Base-by-base conservation (phyloP, 1,284 basidiomycete genomes). In the Moesziomyces sp. region DNA sequence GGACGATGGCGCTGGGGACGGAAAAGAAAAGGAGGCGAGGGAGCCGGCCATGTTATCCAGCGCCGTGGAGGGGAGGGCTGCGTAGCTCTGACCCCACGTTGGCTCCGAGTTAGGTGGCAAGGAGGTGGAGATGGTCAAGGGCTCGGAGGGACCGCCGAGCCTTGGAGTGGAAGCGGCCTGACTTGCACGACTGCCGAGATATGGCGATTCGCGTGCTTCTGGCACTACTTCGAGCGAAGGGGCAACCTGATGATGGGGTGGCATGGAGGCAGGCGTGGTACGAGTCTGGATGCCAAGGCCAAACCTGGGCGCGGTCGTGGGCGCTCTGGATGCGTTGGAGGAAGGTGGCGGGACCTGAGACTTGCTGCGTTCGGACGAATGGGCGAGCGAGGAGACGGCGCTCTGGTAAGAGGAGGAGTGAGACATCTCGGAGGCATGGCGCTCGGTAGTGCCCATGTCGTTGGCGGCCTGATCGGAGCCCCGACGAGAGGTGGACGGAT, bases 11-110 rank as follows among this genome's bases (percentile, higher is more conserved):
- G 49, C 51, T 0, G 59, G 53, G 5, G 52, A 62, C 1, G 71
- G 65, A 18, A 74, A 74, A 8, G 61, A 53, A 30, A 65, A 74
- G 19, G 54, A 46, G 34, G 71, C 53, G 53, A 68, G 60, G n/a
- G 58, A 30, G 11, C 58, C 61, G 18, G 49, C 14, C 18, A 23
- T 34, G 3, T 53, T 58, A 38, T 62, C 58, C 7, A 51, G n/a
- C 0, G 51, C 5, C 21, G 8, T 34, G 10, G 55, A 40, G 21
- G 34, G 18, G n/a, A 19, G 4, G 7, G 54, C 50, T 5, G 60
- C 65, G 14, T 35, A 43, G 50, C 60, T 70, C 46, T 70, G 58
- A 8, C 72, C 72, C 72, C 72, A 74, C 24, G 55, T 44, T 3
- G 72, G 72, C 52, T 74, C 72, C 45, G 19, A 42, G 48, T 42